A percentile compares a stretch with the other conserved stretches of the same genome.
phyloP scores from a whole-genome alignment of 345 rosid species.

The Arabidopsis suecica region DNA sequence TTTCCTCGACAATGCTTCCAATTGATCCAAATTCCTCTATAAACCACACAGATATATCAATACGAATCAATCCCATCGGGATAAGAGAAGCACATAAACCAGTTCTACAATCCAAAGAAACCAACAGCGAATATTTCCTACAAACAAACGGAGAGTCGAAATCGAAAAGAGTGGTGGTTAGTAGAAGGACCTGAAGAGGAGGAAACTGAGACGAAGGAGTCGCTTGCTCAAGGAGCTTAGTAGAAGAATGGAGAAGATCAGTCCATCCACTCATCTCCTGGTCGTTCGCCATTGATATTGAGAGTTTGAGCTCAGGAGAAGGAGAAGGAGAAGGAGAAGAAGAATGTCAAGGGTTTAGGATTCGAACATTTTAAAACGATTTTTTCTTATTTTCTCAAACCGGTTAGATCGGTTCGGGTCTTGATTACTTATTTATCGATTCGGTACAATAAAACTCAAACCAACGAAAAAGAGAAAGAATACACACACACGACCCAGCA shows the following conservation, averaged over 20 bases:
- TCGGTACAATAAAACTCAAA: not conserved
- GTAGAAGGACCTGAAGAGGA: slow-evolving; percentile 81
- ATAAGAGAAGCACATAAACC: not conserved
- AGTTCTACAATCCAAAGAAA: slow-evolving; percentile 1
- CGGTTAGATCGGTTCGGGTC: not conserved
- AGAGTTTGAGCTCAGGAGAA: slow-evolving; percentile 16
- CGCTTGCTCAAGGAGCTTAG: slow-evolving; percentile 92
- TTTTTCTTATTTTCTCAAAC: not conserved
- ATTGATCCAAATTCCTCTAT: slow-evolving; percentile 86
- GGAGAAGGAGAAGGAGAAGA: not conserved
- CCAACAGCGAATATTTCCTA: not conserved
- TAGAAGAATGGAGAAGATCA: slow-evolving; percentile 87
- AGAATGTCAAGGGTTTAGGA: not conserved
- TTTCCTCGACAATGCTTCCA: slow-evolving; percentile 86
- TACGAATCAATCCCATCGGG: not conserved
- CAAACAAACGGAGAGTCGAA: slow-evolving; percentile 2
- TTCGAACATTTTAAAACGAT: slow-evolving; percentile 12
- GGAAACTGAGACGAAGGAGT: slow-evolving; percentile 97
- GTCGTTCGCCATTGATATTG: slow-evolving; percentile 67
- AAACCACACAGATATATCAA: slow-evolving; percentile 2
- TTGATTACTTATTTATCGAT: not conserved
- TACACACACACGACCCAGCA: not conserved
- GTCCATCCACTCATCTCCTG: slow-evolving; percentile 85
- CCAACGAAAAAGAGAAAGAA: not conserved
- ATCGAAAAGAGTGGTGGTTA: slow-evolving; percentile 24